Percentiles rank a stretch among this genome's conserved stretches.
Evolutionary conservation across 2,329 filamentous ascomycete genomes (phyloP).

Genomic region (Trichoderma simmonsii): DNA sequence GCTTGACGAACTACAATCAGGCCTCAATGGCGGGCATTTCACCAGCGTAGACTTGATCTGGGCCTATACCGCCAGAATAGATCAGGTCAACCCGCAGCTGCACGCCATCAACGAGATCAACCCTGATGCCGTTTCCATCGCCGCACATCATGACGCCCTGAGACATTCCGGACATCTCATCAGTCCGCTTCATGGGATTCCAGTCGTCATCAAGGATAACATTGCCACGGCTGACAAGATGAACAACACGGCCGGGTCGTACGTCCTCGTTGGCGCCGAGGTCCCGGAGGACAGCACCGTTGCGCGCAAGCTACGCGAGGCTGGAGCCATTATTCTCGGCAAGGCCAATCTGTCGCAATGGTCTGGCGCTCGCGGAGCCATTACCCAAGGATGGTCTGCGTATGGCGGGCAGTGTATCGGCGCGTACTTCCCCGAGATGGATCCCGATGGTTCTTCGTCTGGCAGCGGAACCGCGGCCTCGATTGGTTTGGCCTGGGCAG

Average conservation of each 20-base stretch:
- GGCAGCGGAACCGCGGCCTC: background rate
- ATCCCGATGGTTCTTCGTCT: background rate
- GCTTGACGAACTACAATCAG: conserved; percentile 24
- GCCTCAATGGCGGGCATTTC: conserved; percentile 27
- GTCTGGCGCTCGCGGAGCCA: conserved; percentile 55
- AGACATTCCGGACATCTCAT: conserved; percentile 10
- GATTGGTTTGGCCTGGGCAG: background rate
- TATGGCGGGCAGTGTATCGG: conserved; percentile 59
- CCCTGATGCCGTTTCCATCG: conserved; percentile 33
- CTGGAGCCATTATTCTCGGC: conserved; percentile 62
- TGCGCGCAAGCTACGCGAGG: conserved; percentile 56
- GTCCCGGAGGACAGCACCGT: conserved; percentile 56
- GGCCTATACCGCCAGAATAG: conserved; percentile 33
- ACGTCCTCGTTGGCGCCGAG: conserved; percentile 53
- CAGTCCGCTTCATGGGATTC: conserved; percentile 57
- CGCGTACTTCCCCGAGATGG: conserved; percentile 42
- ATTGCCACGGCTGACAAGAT: conserved; percentile 59
- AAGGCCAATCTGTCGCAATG: conserved; percentile 63
- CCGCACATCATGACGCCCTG: conserved; percentile 13
- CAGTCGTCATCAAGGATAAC: conserved; percentile 62
- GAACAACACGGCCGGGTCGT: conserved; percentile 56
- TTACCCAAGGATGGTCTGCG: conserved; percentile 60
- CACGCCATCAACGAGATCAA: conserved; percentile 34
- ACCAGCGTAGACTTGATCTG: conserved; percentile 36
- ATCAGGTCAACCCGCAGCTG: conserved; percentile 29